A percentile compares a stretch with the other conserved stretches of the same genome.
Evolutionary conservation across 2,329 filamentous ascomycete species (phyloP).

Genomic region (Hypomyces rosellus): DNA sequence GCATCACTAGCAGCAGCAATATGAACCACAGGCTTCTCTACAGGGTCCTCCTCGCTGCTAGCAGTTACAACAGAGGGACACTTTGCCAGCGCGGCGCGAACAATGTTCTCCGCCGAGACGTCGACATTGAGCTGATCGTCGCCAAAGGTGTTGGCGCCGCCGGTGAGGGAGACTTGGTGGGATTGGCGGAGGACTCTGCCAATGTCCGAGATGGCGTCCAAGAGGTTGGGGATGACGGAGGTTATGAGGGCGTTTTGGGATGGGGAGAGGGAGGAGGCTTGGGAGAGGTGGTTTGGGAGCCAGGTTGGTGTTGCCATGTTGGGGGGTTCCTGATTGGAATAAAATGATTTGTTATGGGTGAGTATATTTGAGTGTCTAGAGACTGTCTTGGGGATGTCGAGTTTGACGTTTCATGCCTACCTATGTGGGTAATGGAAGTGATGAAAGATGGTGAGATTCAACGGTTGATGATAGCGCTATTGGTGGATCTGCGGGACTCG

Average conservation of each 20-base stretch:
- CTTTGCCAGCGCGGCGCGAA: constrained; percentile 37
- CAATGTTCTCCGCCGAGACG: constrained; percentile 41
- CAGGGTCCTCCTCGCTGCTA: constrained; percentile 56
- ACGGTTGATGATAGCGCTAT: too few species aligned
- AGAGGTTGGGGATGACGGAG: constrained; percentile 43
- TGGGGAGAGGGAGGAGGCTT: background rate
- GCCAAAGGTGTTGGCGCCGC: constrained; percentile 50
- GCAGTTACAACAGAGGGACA: constrained; percentile 43
- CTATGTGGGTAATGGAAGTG: too few species aligned
- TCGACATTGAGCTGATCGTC: constrained; percentile 56
- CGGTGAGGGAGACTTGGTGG: constrained; percentile 40
- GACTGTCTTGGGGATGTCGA: too few species aligned
- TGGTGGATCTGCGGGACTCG: too few species aligned
- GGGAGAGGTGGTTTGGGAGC: too few species aligned
- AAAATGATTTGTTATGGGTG: too few species aligned
- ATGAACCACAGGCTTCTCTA: constrained; percentile 34
- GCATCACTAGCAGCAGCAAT: background rate
- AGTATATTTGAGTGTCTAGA: too few species aligned
- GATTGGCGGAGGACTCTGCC: constrained; percentile 37
- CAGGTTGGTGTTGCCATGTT: too few species aligned
- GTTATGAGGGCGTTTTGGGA: constrained; percentile 29
- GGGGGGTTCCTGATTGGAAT: too few species aligned
- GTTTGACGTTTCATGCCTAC: too few species aligned
- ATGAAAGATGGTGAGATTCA: too few species aligned
- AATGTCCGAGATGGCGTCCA: constrained; percentile 40